Evolutionary conservation across 164 flowering plant species (phyloP).

Genomic region (Magnolia officinalis): DNA sequence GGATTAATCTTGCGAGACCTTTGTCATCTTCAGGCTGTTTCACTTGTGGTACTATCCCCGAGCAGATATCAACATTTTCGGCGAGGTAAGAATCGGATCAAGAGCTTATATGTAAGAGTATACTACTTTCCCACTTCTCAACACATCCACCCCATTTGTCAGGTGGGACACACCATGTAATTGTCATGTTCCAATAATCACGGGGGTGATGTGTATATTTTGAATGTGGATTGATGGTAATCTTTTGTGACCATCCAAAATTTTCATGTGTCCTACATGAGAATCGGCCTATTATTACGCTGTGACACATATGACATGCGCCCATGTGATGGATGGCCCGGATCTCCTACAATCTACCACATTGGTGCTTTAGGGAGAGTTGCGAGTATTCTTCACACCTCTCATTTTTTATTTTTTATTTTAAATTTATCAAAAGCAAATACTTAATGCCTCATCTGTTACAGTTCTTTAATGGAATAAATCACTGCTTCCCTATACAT

Average conservation of each 20-base stretch:
- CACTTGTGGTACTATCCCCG: conserved; percentile 85
- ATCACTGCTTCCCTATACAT: neutral
- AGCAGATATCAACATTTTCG: conserved; percentile 68
- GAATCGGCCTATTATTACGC: too few relatives aligned
- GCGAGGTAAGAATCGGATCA: conserved; percentile 42
- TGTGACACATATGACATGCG: too few relatives aligned
- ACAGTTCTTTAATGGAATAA: neutral
- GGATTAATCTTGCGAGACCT: neutral
- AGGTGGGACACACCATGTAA: neutral
- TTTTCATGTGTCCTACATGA: too few relatives aligned
- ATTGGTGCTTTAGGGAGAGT: too few relatives aligned
- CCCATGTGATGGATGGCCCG: neutral
- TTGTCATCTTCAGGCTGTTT: conserved; percentile 42
- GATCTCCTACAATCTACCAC: too few relatives aligned
- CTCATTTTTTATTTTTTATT: too few relatives aligned
- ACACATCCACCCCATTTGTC: neutral
- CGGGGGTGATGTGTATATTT: too few relatives aligned
- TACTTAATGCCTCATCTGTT: neutral
- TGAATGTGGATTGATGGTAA: neutral
- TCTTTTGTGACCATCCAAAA: too few relatives aligned
- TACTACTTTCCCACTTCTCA: neutral
- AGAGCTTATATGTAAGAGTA: too few relatives aligned
- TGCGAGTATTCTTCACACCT: too few relatives aligned
- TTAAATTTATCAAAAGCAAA: neutral
- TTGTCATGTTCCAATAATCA: neutral